Evolutionary conservation across 2,329 filamentous ascomycete species (phyloP).

Genomic region (Apiospora malaysiana): DNA sequence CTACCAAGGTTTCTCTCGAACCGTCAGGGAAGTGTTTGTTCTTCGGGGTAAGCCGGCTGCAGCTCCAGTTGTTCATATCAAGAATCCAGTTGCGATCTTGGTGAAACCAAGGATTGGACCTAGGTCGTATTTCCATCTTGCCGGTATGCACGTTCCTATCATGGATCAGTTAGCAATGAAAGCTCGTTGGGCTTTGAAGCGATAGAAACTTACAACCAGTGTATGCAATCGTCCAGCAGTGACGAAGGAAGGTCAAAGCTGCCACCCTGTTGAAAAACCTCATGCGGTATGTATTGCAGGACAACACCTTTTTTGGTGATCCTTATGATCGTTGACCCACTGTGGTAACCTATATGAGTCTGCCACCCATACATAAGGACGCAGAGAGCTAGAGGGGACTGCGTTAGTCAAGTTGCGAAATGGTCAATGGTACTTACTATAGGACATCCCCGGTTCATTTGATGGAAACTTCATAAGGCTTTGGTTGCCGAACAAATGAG

Average conservation of each 20-base stretch:
- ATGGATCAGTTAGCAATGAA: conserved; percentile 8
- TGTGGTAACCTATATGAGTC: conserved; percentile 60
- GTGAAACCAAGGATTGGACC: conserved; percentile 25
- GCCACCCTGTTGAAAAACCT: conserved; percentile 34
- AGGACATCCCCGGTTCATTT: conserved; percentile 56
- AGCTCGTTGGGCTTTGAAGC: not conserved
- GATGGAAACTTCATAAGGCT: conserved; percentile 60
- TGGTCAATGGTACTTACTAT: conserved; percentile 40
- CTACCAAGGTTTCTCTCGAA: conserved; percentile 46
- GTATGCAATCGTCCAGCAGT: conserved; percentile 58
- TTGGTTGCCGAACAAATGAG: conserved; percentile 59
- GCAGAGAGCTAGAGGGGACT: conserved; percentile 24
- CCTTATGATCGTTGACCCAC: conserved; percentile 49
- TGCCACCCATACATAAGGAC: conserved; percentile 44
- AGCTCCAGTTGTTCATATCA: conserved; percentile 33
- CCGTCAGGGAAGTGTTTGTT: not conserved
- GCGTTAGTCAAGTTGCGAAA: conserved; percentile 28
- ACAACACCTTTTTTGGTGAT: conserved; percentile 37
- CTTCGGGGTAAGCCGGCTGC: conserved; percentile 22
- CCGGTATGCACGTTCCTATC: conserved; percentile 35
- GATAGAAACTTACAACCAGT: conserved; percentile 61
- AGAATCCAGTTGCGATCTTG: conserved; percentile 42
- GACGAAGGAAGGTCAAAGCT: conserved; percentile 55
- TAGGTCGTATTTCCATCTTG: conserved; percentile 56
- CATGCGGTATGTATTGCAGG: conserved; percentile 43